These are phyloP conservation scores for Arabidopsis lyrata DNA, from an alignment of 441 rosid genomes.

Conservation along the genomic window DNA sequence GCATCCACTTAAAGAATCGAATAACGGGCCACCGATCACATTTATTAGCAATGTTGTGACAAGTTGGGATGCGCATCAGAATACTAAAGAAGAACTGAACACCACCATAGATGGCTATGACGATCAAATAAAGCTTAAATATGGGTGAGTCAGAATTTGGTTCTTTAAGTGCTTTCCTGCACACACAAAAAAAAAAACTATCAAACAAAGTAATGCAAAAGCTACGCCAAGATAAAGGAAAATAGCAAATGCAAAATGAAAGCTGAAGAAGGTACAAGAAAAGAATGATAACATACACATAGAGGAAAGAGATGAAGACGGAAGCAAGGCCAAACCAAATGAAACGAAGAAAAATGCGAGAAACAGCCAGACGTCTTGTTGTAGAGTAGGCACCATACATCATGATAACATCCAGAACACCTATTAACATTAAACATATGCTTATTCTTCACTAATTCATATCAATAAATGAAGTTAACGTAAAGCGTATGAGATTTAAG, in stretches of 20 bases:
- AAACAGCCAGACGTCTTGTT: constrained; percentile 75
- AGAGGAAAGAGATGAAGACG: constrained; percentile 79
- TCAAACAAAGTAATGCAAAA: constrained; percentile 24
- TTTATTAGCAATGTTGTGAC: constrained; percentile 76
- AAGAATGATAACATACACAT: constrained; percentile 72
- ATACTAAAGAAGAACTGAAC: constrained; percentile 83
- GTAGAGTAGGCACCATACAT: constrained; percentile 99
- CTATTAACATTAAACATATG: constrained; percentile 51
- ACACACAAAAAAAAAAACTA: constrained; percentile 31
- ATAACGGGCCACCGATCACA: constrained; percentile 87
- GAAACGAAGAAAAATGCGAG: constrained; percentile 91
- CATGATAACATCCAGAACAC: constrained; percentile 92
- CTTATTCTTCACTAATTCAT: constrained; percentile 35
- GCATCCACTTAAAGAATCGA: constrained; percentile 97
- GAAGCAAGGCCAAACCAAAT: constrained; percentile 88
- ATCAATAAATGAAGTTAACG: constrained; percentile 1
- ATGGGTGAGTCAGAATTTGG: constrained; percentile 57
- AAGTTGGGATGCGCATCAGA: constrained; percentile 92
- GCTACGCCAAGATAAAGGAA: constrained; percentile 13
- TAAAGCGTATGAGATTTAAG: constrained; percentile 17
- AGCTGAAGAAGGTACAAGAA: constrained; percentile 16
- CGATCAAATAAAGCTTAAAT: constrained; percentile 77
- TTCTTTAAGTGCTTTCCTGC: constrained; percentile 81
- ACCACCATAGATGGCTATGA: constrained; percentile 88
- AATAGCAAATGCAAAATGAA: constrained; percentile 35